A percentile compares a stretch with the other conserved stretches of the same genome.
phyloP scores from a whole-genome alignment of 2,329 filamentous ascomycete species.

The Neofusicoccum ribis region DNA sequence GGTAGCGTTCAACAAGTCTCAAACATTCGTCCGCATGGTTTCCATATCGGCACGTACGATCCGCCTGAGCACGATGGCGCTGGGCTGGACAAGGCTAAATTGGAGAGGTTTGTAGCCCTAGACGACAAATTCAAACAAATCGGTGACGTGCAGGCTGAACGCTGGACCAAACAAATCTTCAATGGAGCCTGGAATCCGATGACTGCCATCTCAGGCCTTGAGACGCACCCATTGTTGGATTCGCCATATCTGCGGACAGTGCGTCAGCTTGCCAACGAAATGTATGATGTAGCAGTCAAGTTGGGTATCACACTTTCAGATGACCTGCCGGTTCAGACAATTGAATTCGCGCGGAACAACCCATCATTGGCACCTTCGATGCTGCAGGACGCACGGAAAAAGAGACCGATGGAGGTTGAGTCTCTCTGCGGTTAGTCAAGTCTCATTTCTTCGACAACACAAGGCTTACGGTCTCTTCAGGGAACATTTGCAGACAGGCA shows the following conservation, averaged over 20 bases:
- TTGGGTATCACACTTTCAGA: slow-evolving; percentile 22
- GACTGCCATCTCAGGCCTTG: slow-evolving; percentile 24
- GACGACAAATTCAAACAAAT: slow-evolving; percentile 24
- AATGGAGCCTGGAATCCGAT: slow-evolving; percentile 27
- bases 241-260: slow-evolving; percentile 21
- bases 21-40: slow-evolving; percentile 23
- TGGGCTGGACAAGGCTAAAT: neutral
- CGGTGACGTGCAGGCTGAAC: slow-evolving; percentile 22
- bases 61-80: neutral
- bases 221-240: slow-evolving; percentile 25
- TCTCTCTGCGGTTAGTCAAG: slow-evolving; percentile 25
- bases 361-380: slow-evolving; percentile 26
- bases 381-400: slow-evolving; percentile 26
- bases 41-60: slow-evolving; percentile 22
- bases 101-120: slow-evolving; percentile 23
- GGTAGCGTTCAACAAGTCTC: slow-evolving; percentile 25
- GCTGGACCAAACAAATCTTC: slow-evolving; percentile 29
- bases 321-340: slow-evolving; percentile 20
- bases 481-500: slow-evolving; percentile 9
- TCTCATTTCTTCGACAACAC: neutral
- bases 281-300: slow-evolving; percentile 23
- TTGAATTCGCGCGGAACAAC: slow-evolving; percentile 23
- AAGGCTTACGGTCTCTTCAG: neutral
- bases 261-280: slow-evolving; percentile 24
- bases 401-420: slow-evolving; percentile 26